These are phyloP conservation scores for Fusarium miscanthi DNA, from an alignment of 2,329 filamentous ascomycete species.

Conservation along the genomic window DNA sequence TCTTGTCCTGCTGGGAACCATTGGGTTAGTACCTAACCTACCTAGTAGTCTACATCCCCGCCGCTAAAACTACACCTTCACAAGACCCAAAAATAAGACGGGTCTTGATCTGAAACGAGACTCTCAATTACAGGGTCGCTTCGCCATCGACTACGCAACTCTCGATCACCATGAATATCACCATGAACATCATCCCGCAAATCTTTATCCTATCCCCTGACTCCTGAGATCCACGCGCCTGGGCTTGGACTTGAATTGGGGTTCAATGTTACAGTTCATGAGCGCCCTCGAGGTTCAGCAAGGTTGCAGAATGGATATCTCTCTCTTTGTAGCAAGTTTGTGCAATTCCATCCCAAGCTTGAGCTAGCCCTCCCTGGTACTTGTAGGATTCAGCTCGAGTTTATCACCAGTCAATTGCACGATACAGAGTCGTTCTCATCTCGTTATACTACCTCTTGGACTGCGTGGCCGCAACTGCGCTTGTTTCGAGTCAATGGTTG, in stretches of 20 bases:
- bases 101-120: conserved; percentile 42
- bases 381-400: neutral
- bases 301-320: neutral
- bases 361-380: neutral
- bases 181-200: conserved; percentile 16
- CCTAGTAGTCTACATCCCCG: neutral
- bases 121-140: conserved; percentile 33
- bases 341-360: neutral
- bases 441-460: neutral
- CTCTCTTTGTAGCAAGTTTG: neutral
- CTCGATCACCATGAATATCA: conserved; percentile 6
- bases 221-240: conserved; percentile 17
- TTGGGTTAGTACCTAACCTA: too few species aligned
- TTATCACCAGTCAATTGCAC: neutral
- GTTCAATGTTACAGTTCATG: neutral
- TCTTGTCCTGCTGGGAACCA: neutral
- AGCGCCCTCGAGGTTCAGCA: neutral
- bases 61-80: conserved; percentile 10
- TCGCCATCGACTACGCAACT: conserved; percentile 23
- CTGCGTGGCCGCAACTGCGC: conserved; percentile 31
- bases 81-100: conserved; percentile 16
- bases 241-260: neutral
- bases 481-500: conserved; percentile 36
- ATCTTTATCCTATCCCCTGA: conserved; percentile 23
- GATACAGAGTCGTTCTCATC: neutral